Conservation (phyloP, 2,329 filamentous ascomycete species). For the Colletotrichum acutatum region DNA sequence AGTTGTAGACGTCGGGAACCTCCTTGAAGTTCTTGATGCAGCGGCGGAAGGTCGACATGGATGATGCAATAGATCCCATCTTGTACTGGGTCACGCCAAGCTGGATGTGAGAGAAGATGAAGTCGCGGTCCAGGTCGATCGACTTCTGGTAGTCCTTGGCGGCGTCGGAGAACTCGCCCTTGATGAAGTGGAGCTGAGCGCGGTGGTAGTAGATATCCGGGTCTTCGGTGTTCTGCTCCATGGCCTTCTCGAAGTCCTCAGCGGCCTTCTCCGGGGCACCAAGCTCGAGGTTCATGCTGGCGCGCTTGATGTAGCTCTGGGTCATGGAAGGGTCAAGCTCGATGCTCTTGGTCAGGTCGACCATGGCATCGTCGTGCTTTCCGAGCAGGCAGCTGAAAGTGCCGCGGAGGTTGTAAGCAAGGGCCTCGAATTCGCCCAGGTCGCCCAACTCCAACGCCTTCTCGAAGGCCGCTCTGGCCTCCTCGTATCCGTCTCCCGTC, state of each 20-base stretch:
- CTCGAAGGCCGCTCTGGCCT: conserved; percentile 87
- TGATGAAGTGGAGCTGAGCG: conserved; percentile 97
- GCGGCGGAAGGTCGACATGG: conserved; percentile 97
- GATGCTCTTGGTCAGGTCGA: conserved; percentile 91
- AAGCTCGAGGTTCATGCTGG: conserved; percentile 96
- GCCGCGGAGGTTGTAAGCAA: conserved; percentile 95
- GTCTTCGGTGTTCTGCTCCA: conserved; percentile 86
- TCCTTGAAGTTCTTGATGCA: conserved; percentile 99
- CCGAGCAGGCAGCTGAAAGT: conserved; percentile 95
- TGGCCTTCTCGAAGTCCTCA: conserved; percentile 86
- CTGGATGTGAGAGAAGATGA: conserved; percentile 99
- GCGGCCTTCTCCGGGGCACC: conserved; percentile 89
- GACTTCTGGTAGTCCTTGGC: conserved; percentile 99
- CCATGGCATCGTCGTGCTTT: conserved; percentile 83
- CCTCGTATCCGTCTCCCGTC: conserved; percentile 91
- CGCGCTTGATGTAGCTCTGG: conserved; percentile 98
- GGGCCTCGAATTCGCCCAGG: conserved; percentile 84
- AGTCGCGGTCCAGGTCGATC: conserved; percentile 93
- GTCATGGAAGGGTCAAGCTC: conserved; percentile 88
- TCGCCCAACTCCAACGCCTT: conserved; percentile 86
- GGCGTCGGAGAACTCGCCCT: conserved; percentile 90
- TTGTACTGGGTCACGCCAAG: conserved; percentile 99
- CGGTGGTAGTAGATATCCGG: conserved; percentile 99
- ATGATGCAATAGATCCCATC: conserved; percentile 97
- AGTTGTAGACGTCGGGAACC: conserved; percentile 98